Conservation (phyloP, 2,329 filamentous ascomycete genomes). For the Alternaria sp. region DNA sequence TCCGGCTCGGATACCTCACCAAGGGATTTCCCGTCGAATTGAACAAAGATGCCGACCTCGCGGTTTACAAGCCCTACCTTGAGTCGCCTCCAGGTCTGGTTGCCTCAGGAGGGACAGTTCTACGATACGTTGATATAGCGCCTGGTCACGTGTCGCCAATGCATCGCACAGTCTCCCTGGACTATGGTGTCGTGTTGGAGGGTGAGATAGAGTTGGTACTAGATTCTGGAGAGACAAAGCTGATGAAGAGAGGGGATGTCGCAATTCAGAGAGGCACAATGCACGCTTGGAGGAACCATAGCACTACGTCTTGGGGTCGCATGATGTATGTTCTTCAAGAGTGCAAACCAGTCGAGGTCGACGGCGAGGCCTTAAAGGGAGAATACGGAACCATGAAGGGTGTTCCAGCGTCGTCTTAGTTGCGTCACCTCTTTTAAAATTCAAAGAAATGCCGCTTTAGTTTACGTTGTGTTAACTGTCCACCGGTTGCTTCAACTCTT, state of each 20-base stretch:
- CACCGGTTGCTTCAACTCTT: background rate
- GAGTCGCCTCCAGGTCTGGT: constrained; percentile 59
- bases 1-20: constrained; percentile 61
- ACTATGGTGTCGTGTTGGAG: constrained; percentile 53
- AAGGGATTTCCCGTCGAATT: constrained; percentile 58
- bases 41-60: constrained; percentile 57
- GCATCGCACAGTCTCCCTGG: constrained; percentile 52
- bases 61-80: constrained; percentile 56
- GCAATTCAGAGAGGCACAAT: constrained; percentile 51
- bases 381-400: constrained; percentile 45
- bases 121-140: constrained; percentile 51
- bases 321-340: constrained; percentile 48
- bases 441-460: background rate
- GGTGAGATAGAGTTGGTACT: constrained; percentile 50
- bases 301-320: constrained; percentile 38
- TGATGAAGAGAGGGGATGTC: constrained; percentile 49
- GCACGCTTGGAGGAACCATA: constrained; percentile 50
- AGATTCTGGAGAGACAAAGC: constrained; percentile 48
- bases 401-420: constrained; percentile 40
- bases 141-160: constrained; percentile 46
- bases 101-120: constrained; percentile 56
- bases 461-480: background rate
- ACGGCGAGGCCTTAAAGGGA: constrained; percentile 37
- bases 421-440: background rate
- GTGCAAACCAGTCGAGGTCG: constrained; percentile 37